A percentile compares a stretch with the other conserved stretches of the same genome.
Conservation (phyloP, 208 protist species). For the Leishmania aethiopica region DNA sequence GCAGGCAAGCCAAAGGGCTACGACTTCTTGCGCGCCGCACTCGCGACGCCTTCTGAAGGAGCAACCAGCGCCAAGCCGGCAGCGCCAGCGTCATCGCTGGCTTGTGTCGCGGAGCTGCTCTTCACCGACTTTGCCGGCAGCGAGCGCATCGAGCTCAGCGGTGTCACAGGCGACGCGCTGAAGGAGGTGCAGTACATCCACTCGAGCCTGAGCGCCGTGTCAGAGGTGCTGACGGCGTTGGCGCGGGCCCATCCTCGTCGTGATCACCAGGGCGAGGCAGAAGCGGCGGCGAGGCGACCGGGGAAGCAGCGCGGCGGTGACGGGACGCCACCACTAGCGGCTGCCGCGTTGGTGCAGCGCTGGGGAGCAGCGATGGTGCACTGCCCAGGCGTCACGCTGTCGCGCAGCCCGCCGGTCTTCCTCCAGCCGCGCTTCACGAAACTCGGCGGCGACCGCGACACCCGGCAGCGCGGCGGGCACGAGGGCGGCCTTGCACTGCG, state of each 20-base stretch:
- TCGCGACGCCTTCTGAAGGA: neutral
- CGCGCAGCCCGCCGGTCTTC: slow-evolving; percentile 29
- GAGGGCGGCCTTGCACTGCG: slow-evolving; percentile 24
- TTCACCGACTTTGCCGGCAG: slow-evolving; percentile 80
- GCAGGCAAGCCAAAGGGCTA: slow-evolving; percentile 25
- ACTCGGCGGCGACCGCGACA: neutral
- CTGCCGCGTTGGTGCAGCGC: slow-evolving; percentile 36
- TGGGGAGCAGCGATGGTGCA: slow-evolving; percentile 28
- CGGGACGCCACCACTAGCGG: neutral
- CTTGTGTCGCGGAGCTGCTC: slow-evolving; percentile 33
- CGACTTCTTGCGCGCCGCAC: slow-evolving; percentile 21
- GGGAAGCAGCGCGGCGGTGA: neutral
- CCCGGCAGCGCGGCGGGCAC: neutral
- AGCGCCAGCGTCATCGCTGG: slow-evolving; percentile 11
- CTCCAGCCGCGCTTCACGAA: slow-evolving; percentile 28
- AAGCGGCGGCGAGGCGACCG: neutral
- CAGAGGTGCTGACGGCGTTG: slow-evolving; percentile 36
- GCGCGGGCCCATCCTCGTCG: slow-evolving; percentile 20
- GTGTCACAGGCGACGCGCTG: slow-evolving; percentile 29
- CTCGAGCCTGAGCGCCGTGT: slow-evolving; percentile 38
- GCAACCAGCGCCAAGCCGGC: neutral
- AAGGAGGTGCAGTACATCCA: slow-evolving; percentile 64
- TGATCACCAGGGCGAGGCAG: neutral
- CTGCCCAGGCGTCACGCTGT: slow-evolving; percentile 22
- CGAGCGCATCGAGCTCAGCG: slow-evolving; percentile 44